Evolutionary conservation across 2,329 filamentous ascomycete genomes (phyloP), one percentile per base, ranked within the genome.

Genomic region (Chrysoporthe cubensis): DNA sequence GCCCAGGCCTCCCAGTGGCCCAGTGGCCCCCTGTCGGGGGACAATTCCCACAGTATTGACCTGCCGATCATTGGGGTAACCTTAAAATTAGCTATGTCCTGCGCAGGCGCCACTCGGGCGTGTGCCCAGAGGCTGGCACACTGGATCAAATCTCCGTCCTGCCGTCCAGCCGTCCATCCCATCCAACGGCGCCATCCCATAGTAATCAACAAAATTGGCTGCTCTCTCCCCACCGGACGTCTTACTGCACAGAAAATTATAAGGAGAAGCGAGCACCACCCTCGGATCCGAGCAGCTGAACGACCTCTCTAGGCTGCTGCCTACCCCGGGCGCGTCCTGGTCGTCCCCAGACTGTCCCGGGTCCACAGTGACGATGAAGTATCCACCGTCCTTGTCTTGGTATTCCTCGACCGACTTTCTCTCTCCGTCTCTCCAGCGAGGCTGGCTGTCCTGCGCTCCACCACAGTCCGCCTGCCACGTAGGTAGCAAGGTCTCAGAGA

Each of bases 1-100:
- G 46, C 46, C 48, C 48, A 50, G 48, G n/a, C 48, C n/a, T 21
- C n/a, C 48, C 13, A 21, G 14, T 21, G 26, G 48, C 48, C 14
- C 48, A 21, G 48, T 21, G 9, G 1, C 9, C 48, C 26, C 13
- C 32, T 32, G 26, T 54, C 13, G 54, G 54, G 34, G 32, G 18
- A 40, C 6, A 40, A 57, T 21, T 57, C 54, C 54, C 54, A 57
- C 54, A 40, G 54, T 37, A 57, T 44, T 60, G 57, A 13, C 57
- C 43, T 46, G 59, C 48, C 59, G 59, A 61, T 61, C 59, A 48
- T 44, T 37, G 59, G 59, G 59, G 59, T 61, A 61, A 61, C 59
- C 59, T 61, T 46, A 61, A 60, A 61, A 61, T 61, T 61, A 61
- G 59, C 18, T 42, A 44, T 46, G 14, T 60, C 6, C 37, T 60